A percentile compares a stretch with the other conserved stretches of the same genome.
Conservation (phyloP, 1,139 yeast genomes). For the Candida tropicalis region DNA sequence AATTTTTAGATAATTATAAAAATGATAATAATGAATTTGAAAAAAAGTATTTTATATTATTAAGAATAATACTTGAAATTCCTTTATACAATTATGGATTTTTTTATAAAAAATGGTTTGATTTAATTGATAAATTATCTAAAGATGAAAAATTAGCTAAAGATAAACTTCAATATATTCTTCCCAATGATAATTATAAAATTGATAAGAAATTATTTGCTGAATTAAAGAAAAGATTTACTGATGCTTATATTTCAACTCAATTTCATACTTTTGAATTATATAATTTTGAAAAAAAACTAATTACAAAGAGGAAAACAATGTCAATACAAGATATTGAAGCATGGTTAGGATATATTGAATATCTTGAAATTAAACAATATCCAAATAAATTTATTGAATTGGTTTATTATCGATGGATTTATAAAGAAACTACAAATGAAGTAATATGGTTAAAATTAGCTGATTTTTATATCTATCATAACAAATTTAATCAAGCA, state of each 20-base stretch:
- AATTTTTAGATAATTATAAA: constrained; percentile 47
- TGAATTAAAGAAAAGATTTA: constrained; percentile 47
- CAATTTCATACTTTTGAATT: constrained; percentile 63
- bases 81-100: constrained; percentile 80
- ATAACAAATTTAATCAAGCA: constrained; percentile 34
- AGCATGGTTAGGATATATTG: constrained; percentile 64
- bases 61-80: constrained; percentile 64
- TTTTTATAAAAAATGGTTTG: constrained; percentile 45
- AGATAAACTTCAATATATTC: constrained; percentile 19
- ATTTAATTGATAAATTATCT: constrained; percentile 38
- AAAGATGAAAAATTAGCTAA: constrained; percentile 26
- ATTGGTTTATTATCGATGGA: constrained; percentile 58
- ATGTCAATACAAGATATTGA: constrained; percentile 48
- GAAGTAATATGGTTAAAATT: constrained; percentile 66
- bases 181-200: constrained; percentile 24
- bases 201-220: constrained; percentile 23
- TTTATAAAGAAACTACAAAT: constrained; percentile 54
- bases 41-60: constrained; percentile 45
- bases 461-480: constrained; percentile 45
- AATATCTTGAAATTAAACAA: constrained; percentile 48
- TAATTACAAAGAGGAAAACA: constrained; percentile 56
- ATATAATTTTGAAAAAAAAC: constrained; percentile 62
- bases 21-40: constrained; percentile 34
- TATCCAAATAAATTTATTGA: constrained; percentile 33
- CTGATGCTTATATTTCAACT: constrained; percentile 59